Evolutionary conservation across 805 yeast species (phyloP).

Genomic region (Saccharomycopsis javanensis): DNA sequence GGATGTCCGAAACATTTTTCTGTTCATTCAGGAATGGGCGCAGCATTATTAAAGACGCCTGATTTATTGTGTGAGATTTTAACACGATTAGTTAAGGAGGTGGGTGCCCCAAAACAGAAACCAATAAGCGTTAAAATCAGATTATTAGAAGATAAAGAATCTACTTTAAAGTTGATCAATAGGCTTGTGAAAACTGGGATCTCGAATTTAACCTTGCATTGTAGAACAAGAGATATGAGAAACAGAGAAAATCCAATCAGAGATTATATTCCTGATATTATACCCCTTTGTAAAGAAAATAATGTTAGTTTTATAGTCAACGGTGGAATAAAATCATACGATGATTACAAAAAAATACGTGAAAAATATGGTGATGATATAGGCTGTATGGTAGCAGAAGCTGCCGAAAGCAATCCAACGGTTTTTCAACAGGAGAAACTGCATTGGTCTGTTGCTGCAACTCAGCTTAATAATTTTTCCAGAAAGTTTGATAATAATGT

Average conservation of each 20-base stretch:
- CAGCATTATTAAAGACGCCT: slow-evolving; percentile 78
- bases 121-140: slow-evolving; percentile 90
- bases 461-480: slow-evolving; percentile 49
- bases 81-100: slow-evolving; percentile 56
- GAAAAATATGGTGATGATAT: slow-evolving; percentile 43
- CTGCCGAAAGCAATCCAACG: slow-evolving; percentile 81
- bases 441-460: slow-evolving; percentile 45
- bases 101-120: slow-evolving; percentile 66
- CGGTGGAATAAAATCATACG: slow-evolving; percentile 55
- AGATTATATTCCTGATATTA: slow-evolving; percentile 53
- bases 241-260: slow-evolving; percentile 75
- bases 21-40: slow-evolving; percentile 95
- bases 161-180: slow-evolving; percentile 50
- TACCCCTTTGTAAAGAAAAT: slow-evolving; percentile 47
- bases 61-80: slow-evolving; percentile 67
- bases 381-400: slow-evolving; percentile 93
- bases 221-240: slow-evolving; percentile 84
- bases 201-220: slow-evolving; percentile 77
- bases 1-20: slow-evolving; percentile 98
- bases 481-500: slow-evolving; percentile 47
- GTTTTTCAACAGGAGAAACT: slow-evolving; percentile 43
- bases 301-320: slow-evolving; percentile 71
- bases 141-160: slow-evolving; percentile 51
- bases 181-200: slow-evolving; percentile 70
- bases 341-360: slow-evolving; percentile 46